phyloP scores from a whole-genome alignment of 2,329 filamentous ascomycete species.

The Xylaria sp. region DNA sequence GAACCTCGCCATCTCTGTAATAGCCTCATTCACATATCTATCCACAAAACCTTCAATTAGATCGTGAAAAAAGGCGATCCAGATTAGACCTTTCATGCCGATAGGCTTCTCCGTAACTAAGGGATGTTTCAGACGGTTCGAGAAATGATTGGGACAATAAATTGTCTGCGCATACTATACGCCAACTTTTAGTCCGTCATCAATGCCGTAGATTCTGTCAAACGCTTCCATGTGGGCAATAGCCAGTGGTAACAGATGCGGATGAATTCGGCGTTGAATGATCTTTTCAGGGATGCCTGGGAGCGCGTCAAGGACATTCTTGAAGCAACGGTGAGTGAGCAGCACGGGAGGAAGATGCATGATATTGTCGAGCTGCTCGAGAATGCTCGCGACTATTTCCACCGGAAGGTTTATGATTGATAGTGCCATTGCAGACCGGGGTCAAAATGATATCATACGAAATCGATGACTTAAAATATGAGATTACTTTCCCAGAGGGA shows the following conservation, averaged over 20 bases:
- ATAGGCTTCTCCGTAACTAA: not conserved
- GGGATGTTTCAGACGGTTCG: not conserved
- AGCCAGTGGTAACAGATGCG: conserved; percentile 3
- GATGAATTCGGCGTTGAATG: conserved; percentile 3
- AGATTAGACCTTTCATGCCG: not conserved
- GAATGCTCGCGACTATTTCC: not conserved
- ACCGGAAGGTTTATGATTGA: not conserved
- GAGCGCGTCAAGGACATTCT: not conserved
- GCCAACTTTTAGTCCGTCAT: not conserved
- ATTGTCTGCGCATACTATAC: not conserved
- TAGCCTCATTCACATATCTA: not conserved
- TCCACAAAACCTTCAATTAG: not conserved
- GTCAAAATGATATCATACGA: not conserved
- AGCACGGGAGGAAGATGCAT: not conserved
- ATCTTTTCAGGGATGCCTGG: not conserved
- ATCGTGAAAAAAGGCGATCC: not conserved
- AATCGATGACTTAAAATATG: not conserved
- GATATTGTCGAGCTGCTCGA: not conserved
- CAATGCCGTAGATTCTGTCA: not conserved
- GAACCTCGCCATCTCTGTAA: not conserved
- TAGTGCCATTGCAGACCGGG: not conserved
- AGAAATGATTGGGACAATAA: not conserved
- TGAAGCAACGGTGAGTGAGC: not conserved
- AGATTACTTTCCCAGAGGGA: not conserved
- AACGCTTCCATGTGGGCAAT: conserved; percentile 9